Evolutionary conservation across 2,329 filamentous ascomycete species (phyloP).

Genomic region (Alternaria gaisen): DNA sequence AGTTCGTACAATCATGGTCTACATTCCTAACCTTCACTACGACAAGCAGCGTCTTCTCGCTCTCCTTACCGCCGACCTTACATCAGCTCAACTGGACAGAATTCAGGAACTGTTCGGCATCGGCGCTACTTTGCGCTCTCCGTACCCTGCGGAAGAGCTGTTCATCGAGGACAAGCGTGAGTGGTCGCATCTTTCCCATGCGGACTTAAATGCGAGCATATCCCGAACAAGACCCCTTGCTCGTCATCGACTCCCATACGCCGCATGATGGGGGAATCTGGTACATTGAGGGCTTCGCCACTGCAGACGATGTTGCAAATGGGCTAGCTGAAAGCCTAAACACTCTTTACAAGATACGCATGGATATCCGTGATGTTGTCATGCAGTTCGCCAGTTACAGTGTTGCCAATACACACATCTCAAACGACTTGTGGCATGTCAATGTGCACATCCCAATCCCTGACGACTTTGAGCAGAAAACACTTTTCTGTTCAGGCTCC

Average conservation of each 20-base stretch:
- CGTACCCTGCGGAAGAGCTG: no score
- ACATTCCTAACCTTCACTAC: slow-evolving; percentile 2
- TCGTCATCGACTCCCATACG: no score
- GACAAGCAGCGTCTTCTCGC: slow-evolving; percentile 7
- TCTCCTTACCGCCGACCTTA: slow-evolving; percentile 12
- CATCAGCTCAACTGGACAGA: slow-evolving; percentile 13
- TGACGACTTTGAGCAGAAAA: slow-evolving; percentile 7
- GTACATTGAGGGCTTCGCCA: slow-evolving; percentile 9
- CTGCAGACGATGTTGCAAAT: slow-evolving; percentile 13
- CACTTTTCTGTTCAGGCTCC: slow-evolving; percentile 4
- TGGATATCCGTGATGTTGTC: slow-evolving; percentile 7
- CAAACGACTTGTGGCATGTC: no score
- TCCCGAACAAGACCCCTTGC: no score
- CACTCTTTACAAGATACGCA: slow-evolving; percentile 19
- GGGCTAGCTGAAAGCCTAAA: slow-evolving; percentile 16
- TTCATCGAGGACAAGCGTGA: no score
- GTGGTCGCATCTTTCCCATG: no score
- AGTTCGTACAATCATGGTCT: slow-evolving; percentile 1
- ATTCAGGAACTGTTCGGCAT: slow-evolving; percentile 16
- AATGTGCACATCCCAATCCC: background rate
- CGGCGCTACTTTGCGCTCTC: no score
- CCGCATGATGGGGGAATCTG: no score
- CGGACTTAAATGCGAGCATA: no score
- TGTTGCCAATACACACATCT: no score
- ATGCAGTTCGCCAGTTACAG: no score